Conservation (phyloP, 371 early-diverging fungal species). For the Rhizopus sp. region DNA sequence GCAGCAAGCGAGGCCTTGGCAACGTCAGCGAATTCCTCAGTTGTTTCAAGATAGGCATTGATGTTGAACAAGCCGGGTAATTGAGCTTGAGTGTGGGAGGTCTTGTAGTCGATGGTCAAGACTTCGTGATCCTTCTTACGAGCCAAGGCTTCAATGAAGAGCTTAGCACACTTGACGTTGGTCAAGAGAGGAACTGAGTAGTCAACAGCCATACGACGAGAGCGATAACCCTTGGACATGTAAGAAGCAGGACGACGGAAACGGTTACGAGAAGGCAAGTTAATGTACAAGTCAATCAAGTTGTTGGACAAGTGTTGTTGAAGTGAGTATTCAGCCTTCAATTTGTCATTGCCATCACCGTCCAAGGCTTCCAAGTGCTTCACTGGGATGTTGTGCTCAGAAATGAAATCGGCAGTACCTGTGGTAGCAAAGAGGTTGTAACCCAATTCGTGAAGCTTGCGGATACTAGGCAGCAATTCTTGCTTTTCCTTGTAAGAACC, state of each 20-base stretch:
- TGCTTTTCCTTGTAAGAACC: constrained; percentile 95
- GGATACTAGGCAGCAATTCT: constrained; percentile 87
- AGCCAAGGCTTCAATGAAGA: constrained; percentile 93
- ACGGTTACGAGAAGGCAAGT: constrained; percentile 93
- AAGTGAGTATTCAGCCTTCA: constrained; percentile 89
- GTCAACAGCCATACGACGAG: constrained; percentile 96
- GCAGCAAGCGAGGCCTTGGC: constrained; percentile 77
- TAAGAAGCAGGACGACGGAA: constrained; percentile 96
- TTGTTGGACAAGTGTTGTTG: constrained; percentile 94
- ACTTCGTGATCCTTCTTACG: constrained; percentile 79
- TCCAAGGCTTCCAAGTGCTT: constrained; percentile 84
- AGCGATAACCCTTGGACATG: constrained; percentile 93
- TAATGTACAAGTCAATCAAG: constrained; percentile 96
- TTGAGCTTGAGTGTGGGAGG: constrained; percentile 78
- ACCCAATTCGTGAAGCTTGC: constrained; percentile 79
- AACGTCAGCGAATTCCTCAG: constrained; percentile 59
- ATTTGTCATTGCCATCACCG: constrained; percentile 51
- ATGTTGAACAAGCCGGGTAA: constrained; percentile 91
- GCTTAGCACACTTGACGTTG: constrained; percentile 96
- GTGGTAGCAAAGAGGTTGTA: constrained; percentile 92
- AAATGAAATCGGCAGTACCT: constrained; percentile 94
- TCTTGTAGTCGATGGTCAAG: constrained; percentile 83
- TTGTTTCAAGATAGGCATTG: constrained; percentile 58
- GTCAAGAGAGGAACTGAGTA: constrained; percentile 94
- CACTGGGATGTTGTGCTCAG: constrained; percentile 89